Percentiles rank a stretch among this genome's conserved stretches.
Evolutionary conservation across 1,139 yeast species (phyloP).

Genomic region (Saccharomycopsis phalli): DNA sequence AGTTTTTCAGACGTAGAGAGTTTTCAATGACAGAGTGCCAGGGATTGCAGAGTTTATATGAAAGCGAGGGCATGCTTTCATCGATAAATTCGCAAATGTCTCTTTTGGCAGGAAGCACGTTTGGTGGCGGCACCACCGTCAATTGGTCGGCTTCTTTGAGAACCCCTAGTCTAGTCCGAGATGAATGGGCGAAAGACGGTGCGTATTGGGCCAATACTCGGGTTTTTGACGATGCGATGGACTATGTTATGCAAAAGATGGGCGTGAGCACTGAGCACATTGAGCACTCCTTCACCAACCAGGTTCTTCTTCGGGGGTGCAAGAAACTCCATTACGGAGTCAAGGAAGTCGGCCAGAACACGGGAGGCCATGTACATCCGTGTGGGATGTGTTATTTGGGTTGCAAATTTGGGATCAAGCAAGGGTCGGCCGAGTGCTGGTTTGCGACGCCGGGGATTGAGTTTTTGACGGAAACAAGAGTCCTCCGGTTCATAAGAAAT

Average conservation of each 20-base stretch:
- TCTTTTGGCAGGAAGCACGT: not conserved
- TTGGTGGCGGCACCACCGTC: not conserved
- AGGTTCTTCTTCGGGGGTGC: not conserved
- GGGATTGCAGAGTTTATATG: not conserved
- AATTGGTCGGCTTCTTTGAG: not conserved
- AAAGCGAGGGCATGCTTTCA: not conserved
- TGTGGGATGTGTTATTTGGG: constrained; percentile 1
- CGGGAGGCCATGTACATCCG: not conserved
- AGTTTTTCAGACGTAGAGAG: not conserved
- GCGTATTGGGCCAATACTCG: not conserved
- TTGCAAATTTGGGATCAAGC: not conserved
- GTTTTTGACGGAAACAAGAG: not conserved
- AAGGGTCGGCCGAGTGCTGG: not conserved
- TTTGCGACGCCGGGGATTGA: not conserved
- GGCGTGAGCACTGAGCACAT: not conserved
- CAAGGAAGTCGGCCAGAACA: not conserved
- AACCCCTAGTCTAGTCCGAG: not conserved
- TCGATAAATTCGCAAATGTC: not conserved
- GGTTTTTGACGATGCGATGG: not conserved
- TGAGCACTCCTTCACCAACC: not conserved
- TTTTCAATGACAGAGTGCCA: not conserved
- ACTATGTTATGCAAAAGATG: not conserved
- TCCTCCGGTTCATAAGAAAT: not conserved
- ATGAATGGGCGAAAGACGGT: not conserved
- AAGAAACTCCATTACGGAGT: not conserved